Evolutionary conservation across 2,329 filamentous ascomycete species (phyloP), one percentile per base, ranked within the genome.

Genomic region (Arthrocladium fulminans): DNA sequence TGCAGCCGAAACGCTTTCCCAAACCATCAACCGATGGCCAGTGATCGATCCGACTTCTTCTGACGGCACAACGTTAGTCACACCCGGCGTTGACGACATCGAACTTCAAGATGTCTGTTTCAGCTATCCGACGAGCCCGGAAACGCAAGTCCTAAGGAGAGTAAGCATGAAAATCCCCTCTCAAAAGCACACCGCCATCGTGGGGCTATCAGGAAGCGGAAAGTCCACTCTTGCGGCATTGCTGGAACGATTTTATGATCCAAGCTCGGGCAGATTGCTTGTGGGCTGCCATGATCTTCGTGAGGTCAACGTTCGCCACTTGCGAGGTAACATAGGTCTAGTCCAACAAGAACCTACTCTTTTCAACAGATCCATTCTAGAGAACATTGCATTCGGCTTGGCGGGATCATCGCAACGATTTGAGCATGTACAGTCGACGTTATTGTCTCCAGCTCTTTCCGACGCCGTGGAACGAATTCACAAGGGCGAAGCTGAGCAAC

Each of bases 1-100:
- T n/a, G n/a, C n/a, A n/a, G n/a, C n/a, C n/a, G n/a, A n/a, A n/a
- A n/a, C n/a, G n/a, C n/a, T n/a, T n/a, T n/a, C n/a, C n/a, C 66
- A 72, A 25, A 79, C 81, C 38, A 80, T 84, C 41, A 71, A 80
- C 10, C 69, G 70, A 3, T 49, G 60, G 27, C 68, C 72, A 0
- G 59, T 63, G 25, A 77, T 79, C 43, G 71, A 77, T 47, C 71
- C 20, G 59, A 15, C 25, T 44, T 10, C 15, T 25, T 27, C 34
- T 25, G 25, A 23, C 24, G 6, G 46, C 41, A 27, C 10, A 39
- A 12, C n/a, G 12, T 15, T 53, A 59, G 6, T 61, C 68, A 15
- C 15, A 5, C 5, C 38, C 38, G 8, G n/a, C n/a, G n/a, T n/a
- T n/a, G n/a, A n/a, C n/a, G 23, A 9, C 19, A 24, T 41, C 19